Evolutionary conservation across 2,329 filamentous ascomycete genomes (phyloP).

Genomic region (Colletotrichum coccodes): DNA sequence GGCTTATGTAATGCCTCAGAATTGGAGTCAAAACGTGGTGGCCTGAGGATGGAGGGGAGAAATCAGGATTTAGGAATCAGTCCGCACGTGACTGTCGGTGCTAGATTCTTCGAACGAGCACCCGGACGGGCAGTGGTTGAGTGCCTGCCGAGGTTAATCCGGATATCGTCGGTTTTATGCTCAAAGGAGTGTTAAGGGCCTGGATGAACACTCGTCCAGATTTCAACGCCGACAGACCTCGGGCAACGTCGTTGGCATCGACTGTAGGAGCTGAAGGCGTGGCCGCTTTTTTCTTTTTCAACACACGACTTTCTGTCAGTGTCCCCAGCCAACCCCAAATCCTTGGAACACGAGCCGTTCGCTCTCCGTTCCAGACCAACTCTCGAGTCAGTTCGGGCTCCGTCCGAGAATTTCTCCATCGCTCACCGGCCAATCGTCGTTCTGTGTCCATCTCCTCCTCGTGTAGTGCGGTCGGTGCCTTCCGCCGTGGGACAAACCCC

Average conservation of each 20-base stretch:
- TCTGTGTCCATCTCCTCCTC: neutral
- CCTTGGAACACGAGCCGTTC: constrained; percentile 4
- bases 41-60: constrained; percentile 7
- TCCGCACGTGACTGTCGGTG: neutral
- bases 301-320: neutral
- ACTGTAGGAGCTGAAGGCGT: neutral
- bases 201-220: neutral
- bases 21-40: constrained; percentile 10
- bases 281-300: neutral
- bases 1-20: constrained; percentile 21
- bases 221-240: neutral
- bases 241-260: neutral
- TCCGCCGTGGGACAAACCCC: constrained; percentile 5
- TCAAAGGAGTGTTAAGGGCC: neutral
- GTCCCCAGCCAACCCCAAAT: neutral
- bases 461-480: neutral
- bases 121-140: neutral
- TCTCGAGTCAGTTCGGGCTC: constrained; percentile 26
- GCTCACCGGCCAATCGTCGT: neutral
- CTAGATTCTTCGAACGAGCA: neutral
- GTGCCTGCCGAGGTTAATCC: neutral
- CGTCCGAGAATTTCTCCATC: constrained; percentile 30
- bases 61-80: neutral
- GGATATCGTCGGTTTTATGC: neutral
- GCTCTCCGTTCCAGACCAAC: constrained; percentile 16